Base-by-base conservation (phyloP, 2,329 filamentous ascomycete species). In the Arthrobotrys musiformis region DNA sequence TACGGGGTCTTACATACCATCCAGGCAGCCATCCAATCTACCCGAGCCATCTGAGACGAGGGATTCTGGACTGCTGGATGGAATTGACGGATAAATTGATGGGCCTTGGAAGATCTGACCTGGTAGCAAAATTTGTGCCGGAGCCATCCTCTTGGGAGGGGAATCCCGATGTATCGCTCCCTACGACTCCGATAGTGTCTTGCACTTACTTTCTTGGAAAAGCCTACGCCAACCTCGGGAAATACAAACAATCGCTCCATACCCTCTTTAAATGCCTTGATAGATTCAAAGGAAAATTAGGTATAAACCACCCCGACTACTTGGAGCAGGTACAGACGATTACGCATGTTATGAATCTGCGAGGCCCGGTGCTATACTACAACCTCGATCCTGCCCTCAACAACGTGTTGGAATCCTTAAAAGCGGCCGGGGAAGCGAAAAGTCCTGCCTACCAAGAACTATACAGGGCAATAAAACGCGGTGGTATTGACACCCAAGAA, bases 311-410 rank as follows among this genome's bases (percentile, higher is more conserved):
- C 54, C 40, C 4, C 11, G 17, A 70, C 4, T 52, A 54, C 11
- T 22, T 52, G 28, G 5, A 37, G 5, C 52, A 61, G 33, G 42
- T 70, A 52, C 7, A 17, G 48, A 1, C 37, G 15, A 70, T 70
- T 24, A 70, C 66, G 15, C 9, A 40, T 2, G 42, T 70, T 30
- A 70, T 70, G 66, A n/a, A 61, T 19, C 28, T 5, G 9, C 24
- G 66, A 28, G 54, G 66, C 15, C 66, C 66, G 3, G 54, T 61
- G 8, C 5, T 61, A 9, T 70, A 70, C 56, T 52, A 15, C 28
- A n/a, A 30, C 15, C 52, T 70, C 22, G 66, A 70, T 22, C 40
- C 66, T 7, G 13, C 28, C 52, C 42, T 50, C 28, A 54, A 61
- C 11, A 52, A 30, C 8, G 13, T 70, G 6, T 26, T 70, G 7